phyloP scores from a whole-genome alignment of 768 basidiomycete genomes.

The Exidia glandulosa region DNA sequence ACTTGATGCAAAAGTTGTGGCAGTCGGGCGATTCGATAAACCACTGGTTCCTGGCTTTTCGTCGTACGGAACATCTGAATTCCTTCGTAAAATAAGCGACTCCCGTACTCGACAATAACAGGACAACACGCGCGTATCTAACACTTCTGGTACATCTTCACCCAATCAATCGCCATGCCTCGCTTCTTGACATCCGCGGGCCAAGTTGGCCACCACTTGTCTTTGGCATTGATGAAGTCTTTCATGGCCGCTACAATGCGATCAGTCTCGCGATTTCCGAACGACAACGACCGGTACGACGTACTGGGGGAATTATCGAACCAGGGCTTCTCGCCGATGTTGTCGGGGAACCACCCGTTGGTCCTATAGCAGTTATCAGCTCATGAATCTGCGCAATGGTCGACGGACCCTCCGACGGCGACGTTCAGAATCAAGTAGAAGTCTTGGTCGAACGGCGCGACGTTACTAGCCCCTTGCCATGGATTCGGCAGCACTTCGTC shows the following conservation, averaged over 20 bases:
- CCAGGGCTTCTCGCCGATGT: conserved; percentile 22
- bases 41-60: no score
- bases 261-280: neutral
- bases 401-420: conserved; percentile 21
- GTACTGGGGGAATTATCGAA: conserved; percentile 4
- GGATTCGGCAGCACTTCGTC: conserved; percentile 13
- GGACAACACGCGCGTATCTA: no score
- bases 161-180: conserved; percentile 28
- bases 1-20: conserved; percentile 28
- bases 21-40: conserved; percentile 19
- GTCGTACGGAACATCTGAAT: no score
- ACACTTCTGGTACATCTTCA: conserved; percentile 50
- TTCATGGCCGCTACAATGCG: conserved; percentile 21
- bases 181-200: conserved; percentile 5
- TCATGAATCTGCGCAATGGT: neutral
- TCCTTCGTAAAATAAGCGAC: no score
- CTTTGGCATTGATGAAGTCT: conserved; percentile 6
- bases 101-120: no score
- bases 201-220: conserved; percentile 10
- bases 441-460: conserved; percentile 29
- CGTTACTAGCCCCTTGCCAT: conserved; percentile 26
- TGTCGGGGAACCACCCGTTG: conserved; percentile 32
- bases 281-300: neutral
- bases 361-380: conserved; percentile 6
- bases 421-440: conserved; percentile 21